Base-by-base conservation (phyloP, 805 yeast species). In the Wickerhamomyces kurtzmanii region DNA sequence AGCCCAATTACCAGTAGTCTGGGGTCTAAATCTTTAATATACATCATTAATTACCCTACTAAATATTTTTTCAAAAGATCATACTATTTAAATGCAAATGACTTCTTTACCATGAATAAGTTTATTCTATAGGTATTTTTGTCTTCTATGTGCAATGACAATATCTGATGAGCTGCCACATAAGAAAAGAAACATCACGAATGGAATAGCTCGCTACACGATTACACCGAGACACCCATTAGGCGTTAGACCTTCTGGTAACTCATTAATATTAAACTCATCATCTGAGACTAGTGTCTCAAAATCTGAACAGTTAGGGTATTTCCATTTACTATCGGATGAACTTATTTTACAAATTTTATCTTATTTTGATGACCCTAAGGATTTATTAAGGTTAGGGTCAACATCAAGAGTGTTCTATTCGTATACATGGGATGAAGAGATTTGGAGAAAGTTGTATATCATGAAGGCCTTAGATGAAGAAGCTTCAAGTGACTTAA, bases 191-290 rank as follows among this genome's bases (percentile, higher is more conserved):
- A 37, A 39, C 19, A 34, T 35, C n/a, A 23, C 31, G 9, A 24
- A 34, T 7, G 45, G 45, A 12, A 40, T 47, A 6, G 44, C 52
- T 3, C 30, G 41, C 36, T 39, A 33, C 26, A 40, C 60, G 3
- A 39, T 53, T 3, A 48, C 62, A 8, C 49, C 61, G 13, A 57
- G 60, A 29, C 93, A 83, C 44, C 93, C 93, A 1, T 51, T 82
- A 17, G 78, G 79, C 28, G 75, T 83, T 11, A 71, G 67, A 43
- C 94, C 94, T 1, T 53, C 68, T n/a, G 94, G 93, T 5, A 83
- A 83, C 42, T 61, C 68, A 4, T 51, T 69, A 15, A 42, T 75
- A 14, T 47, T 50, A 17, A 39, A 40, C n/a, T 32, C 42, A 19
- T 30, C 37, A 1, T 21, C 28, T 2, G 37, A 38, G 14, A 26